Base-by-base conservation (phyloP, 495 filamentous ascomycete genomes). In the Aspergillus bridgeri region DNA sequence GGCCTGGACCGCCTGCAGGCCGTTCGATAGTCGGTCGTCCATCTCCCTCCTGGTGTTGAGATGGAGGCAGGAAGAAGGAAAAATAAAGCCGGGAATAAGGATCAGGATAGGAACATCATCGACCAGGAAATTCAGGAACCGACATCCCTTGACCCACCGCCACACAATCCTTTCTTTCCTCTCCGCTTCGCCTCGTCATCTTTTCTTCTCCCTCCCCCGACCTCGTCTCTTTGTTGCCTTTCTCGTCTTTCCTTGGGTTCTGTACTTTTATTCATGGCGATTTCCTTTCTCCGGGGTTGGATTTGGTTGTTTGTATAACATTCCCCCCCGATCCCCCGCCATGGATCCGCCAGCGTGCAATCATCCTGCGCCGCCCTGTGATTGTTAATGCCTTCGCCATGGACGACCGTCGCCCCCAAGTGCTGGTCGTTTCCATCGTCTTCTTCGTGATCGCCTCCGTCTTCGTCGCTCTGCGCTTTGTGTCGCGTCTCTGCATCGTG, bases 401-500 rank as follows among this genome's bases (percentile, higher is more conserved):
- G 76, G 70, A 83, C 44, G 74, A 82, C 68, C 83, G 87, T 56
- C 84, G 83, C 48, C 81, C 83, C 25, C 74, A 80, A 29, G 89
- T 92, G 33, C 81, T 94, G 58, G 85, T 82, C 56, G 89, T 94
- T 57, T 91, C 89, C 19, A 82, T 86, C 7, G 77, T 81, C 43
- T 86, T 90, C 50, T 81, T 91, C 62, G 75, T 78, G 22, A 67
- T 89, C 51, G 82, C 89, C 18, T 84, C 82, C 49, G 64, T 88
- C 23, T 91, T 94, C 64, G 89, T 95, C 54, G 77, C 77, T 23
- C 79, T 89, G 3, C 82, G 91, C 21, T 78, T 95, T 53, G 62
- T 89, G 25, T 91, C 89, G 42, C 82, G 91, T 22, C 77, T 84
- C 47, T 84, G 81, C 27, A 86, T 98, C 38, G 85, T 95, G 48